phyloP scores from a whole-genome alignment of 768 basidiomycete genomes.

The Leccinum pellstonianum region DNA sequence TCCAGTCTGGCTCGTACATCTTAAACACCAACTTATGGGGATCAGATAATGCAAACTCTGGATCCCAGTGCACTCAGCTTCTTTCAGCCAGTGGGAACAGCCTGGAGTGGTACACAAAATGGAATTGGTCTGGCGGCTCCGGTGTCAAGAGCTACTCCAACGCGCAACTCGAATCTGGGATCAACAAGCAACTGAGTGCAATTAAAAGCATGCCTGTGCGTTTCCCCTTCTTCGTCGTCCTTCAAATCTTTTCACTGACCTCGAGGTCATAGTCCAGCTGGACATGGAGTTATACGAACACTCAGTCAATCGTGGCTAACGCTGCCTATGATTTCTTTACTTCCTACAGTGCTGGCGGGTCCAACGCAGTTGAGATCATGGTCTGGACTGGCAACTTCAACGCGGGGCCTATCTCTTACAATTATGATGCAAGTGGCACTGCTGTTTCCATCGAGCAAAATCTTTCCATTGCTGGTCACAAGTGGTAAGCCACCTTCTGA shows the following conservation, averaged over 20 bases:
- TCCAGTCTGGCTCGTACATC: constrained; percentile 45
- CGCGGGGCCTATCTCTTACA: constrained; percentile 54
- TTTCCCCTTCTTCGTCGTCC: background rate
- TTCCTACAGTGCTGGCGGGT: constrained; percentile 46
- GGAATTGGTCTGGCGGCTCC: constrained; percentile 51
- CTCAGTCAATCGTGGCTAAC: constrained; percentile 46
- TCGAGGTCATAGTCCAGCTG: constrained; percentile 43
- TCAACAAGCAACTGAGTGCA: constrained; percentile 53
- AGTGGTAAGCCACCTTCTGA: constrained; percentile 39
- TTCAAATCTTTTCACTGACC: background rate
- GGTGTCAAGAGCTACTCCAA: constrained; percentile 65
- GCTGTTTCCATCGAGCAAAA: constrained; percentile 43
- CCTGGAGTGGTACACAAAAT: constrained; percentile 51
- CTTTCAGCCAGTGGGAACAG: constrained; percentile 40
- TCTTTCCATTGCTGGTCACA: constrained; percentile 46
- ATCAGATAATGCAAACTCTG: constrained; percentile 38
- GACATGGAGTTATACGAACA: constrained; percentile 51
- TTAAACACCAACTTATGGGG: constrained; percentile 53
- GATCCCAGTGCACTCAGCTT: constrained; percentile 52
- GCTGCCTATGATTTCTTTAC: constrained; percentile 69
- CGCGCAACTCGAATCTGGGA: constrained; percentile 46
- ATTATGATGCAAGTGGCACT: constrained; percentile 45
- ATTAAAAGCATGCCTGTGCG: constrained; percentile 58
- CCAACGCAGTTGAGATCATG: constrained; percentile 52
- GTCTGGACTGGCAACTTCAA: constrained; percentile 62